Evolutionary conservation across 345 rosid genomes (phyloP), one percentile per base, ranked within the genome.

Genomic region (Heritiera fomes): DNA sequence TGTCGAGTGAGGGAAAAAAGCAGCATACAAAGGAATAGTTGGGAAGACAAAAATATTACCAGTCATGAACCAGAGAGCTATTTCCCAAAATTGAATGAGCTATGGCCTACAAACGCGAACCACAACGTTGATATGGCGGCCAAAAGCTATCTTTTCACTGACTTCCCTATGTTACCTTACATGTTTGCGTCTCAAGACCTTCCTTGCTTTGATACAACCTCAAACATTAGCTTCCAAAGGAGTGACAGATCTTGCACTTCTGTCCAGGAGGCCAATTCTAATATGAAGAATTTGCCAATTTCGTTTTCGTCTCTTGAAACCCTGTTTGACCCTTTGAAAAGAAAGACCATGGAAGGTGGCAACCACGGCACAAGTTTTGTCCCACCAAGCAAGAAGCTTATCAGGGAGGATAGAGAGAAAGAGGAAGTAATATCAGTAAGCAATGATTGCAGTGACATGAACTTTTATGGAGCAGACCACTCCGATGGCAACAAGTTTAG

Each of bases 1-100:
- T 89, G 90, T 77, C 82, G 90, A 76, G 86, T 87, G 71, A 80
- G 83, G 78, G 82, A 81, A 61, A 89, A 72, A 64, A 71, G 78
- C 77, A 68, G 62, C 77, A 70, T 49, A 45, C 81, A 30, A 3
- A 79, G 77, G 75, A 82, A 55, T 80, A 56, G 68, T 3, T 82
- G 86, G 84, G 84, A 79, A 40, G 80, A 79, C 34, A 65, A 30
- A 77, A 80, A 77, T 17, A 4, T n/a, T 63, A 61, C 77, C 6
- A 45, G 52, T 56, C 45, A 34, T 47, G 85, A 84, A 79, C 61
- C 72, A 63, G 30, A 83, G 23, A 60, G 80, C 13, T 17, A 50
- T 59, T 40, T 79, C 12, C 66, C 79, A 32, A 77, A 82, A 47
- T 32, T 20, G 68, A 79, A 79, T n/a, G 80, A 79, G 49, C 45